Evolutionary conservation across 1,139 yeast species (phyloP).

Genomic region (Pneumocystis carinii): DNA sequence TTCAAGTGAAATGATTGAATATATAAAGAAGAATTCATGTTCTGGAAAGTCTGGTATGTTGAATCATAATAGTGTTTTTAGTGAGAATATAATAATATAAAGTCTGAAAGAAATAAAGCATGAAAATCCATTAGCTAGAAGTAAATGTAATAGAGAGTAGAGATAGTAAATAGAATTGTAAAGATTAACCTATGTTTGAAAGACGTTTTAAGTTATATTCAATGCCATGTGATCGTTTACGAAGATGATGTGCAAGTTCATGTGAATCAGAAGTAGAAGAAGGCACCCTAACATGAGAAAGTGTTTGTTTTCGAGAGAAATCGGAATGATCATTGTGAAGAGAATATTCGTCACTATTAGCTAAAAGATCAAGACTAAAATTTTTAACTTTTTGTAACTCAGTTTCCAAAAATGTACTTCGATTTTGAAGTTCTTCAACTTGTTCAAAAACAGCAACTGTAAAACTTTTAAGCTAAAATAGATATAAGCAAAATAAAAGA

Average conservation of each 20-base stretch:
- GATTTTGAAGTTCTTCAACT: not conserved
- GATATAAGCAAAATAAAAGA: not conserved
- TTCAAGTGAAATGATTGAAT: not conserved
- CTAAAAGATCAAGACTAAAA: not conserved
- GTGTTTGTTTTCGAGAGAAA: not conserved
- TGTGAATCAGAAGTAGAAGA: not conserved
- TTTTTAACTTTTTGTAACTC: not conserved
- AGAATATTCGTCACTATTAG: not conserved
- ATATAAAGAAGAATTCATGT: not conserved
- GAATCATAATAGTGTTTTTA: not conserved
- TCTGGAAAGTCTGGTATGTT: not conserved
- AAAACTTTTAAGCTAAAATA: not conserved
- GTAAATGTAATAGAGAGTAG: not conserved
- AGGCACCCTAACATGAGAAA: not conserved
- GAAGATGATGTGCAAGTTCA: not conserved
- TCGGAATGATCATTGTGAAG: not conserved
- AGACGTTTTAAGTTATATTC: not conserved
- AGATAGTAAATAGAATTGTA: not conserved
- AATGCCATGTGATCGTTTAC: not conserved
- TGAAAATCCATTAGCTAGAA: not conserved
- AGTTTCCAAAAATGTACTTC: not conserved
- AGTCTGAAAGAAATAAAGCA: not conserved
- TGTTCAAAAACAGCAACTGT: not conserved
- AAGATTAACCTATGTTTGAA: not conserved
- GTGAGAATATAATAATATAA: not conserved